Percentiles rank a stretch among this genome's conserved stretches.
These are phyloP conservation scores for Fragaria iinumae DNA, from an alignment of 306 rosid species.

Conservation along the genomic window DNA sequence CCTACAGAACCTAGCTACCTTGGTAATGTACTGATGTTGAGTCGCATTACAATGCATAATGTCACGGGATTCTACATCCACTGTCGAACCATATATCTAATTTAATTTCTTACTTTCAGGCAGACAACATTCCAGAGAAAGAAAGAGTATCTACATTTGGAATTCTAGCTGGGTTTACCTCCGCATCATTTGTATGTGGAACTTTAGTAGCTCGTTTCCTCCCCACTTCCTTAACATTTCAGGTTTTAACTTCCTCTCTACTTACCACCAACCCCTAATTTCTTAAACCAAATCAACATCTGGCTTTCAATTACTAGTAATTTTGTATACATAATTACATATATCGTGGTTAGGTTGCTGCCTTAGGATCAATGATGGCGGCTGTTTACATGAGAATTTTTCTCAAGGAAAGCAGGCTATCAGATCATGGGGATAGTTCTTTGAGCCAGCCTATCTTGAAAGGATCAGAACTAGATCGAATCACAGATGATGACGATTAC, in stretches of 20 bases:
- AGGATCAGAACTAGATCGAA: conserved; percentile 14
- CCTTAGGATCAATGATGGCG: conserved; percentile 56
- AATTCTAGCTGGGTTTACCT: conserved; percentile 61
- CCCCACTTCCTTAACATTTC: conserved; percentile 57
- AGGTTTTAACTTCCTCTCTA: conserved; percentile 37
- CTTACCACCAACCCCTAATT: background rate
- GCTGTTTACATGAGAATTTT: conserved; percentile 77
- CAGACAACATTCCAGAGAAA: conserved; percentile 53
- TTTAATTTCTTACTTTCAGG: conserved; percentile 34
- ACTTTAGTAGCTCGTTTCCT: conserved; percentile 76
- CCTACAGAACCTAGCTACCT: background rate
- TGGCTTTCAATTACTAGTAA: background rate
- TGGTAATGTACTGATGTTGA: background rate
- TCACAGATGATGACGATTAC: conserved; percentile 19
- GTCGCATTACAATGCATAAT: background rate
- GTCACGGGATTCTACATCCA: background rate
- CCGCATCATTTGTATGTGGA: conserved; percentile 68
- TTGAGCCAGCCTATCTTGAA: conserved; percentile 62
- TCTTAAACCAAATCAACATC: background rate
- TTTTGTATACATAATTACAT: background rate
- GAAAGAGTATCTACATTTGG: conserved; percentile 69
- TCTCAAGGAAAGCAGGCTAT: conserved; percentile 58
- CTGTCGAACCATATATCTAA: background rate
- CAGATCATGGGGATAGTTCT: conserved; percentile 5
- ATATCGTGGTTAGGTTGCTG: conserved; percentile 48